Base-by-base conservation (phyloP, 2,329 filamentous ascomycete species). In the Bipolaris gigantea region DNA sequence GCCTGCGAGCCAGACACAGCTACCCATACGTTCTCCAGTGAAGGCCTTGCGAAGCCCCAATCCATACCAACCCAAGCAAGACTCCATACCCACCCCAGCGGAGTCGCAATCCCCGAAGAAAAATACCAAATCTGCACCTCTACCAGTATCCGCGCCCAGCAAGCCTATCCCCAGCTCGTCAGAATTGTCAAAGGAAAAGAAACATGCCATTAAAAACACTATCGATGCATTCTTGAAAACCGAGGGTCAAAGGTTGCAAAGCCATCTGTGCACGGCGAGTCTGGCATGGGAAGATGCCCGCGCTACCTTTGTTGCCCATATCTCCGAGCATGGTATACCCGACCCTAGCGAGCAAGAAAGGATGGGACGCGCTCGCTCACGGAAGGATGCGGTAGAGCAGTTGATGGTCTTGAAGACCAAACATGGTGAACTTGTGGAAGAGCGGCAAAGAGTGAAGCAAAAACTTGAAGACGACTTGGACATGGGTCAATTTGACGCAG, bases 401-500 rank as follows among this genome's bases (percentile, higher is more conserved):
- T 48, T 74, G 39, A 55, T 65, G 1, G 13, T 27, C 5, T 38
- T 72, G 18, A 66, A 66, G 15, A 33, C 34, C 5, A 58, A 57
- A 25, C 57, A 70, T 39, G 57, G 66, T 4, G 51, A 62, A 18
- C 41, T 66, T 25, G 52, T 50, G 39, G 25, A 45, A 6, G 60
- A 66, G 48, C 59, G 65, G 27, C 58, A 63, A 34, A 52, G 57
- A 11, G 47, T 71, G 13, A 67, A 65, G 45, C 59, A 57, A 16
- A 70, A 70, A 45, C 64, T 73, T n/a, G 62, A 69, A 16, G 60
- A 67, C 36, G 69, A 69, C 36, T 50, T 73, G 7, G 60, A 71
- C 34, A 60, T 61, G 0, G 70, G 67, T 15, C 56, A 64, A 6
- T 66, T 70, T 36, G 63, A 69, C 23, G 53, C 55, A 9, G 55